Base-by-base conservation (phyloP, 2,329 filamentous ascomycete genomes). In the Xylariaceae sp. region DNA sequence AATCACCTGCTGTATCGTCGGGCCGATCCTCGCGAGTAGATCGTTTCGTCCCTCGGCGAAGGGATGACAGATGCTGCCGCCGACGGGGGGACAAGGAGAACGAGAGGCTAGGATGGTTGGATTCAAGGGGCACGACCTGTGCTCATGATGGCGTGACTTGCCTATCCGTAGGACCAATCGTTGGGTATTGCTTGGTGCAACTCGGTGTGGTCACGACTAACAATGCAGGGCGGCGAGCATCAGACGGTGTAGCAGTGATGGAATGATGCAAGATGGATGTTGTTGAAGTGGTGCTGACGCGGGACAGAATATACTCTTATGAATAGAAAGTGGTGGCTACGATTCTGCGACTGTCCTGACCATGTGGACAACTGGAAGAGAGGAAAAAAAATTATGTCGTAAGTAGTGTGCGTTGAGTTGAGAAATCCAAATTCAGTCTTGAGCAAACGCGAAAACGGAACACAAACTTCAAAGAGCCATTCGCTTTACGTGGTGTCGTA, bases 141-240 rank as follows among this genome's bases (percentile, higher is more conserved):
- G 35, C 51, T 61, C 59, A 59, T 56, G 55, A 39, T 34, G 34
- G 50, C 50, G 49, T 56, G 50, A 39, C 44, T 55, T 58, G 49
- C 23, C n/a, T 51, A 15, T 45, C n/a, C 42, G 11, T 42, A n/a
- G 13, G 13, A n/a, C 42, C 42, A 15, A 45, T 50, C n/a, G n/a
- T 52, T 5, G 15, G 30, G 39, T n/a, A 39, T 50, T 18, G 45
- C 35, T 47, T 15, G 47, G 23, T 51, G 23, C 13, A 35, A 17
- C 23, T 51, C 23, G 48, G 17, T 51, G 30, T 4, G 39, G 42
- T 55, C 45, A 44, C 51, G 18, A 52, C 11, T 15, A 51, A 34
- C 44, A 35, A 17, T 30, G 15, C 13, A n/a, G 13, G 13, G 7
- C 13, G 9, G 47, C 7, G 13, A 30, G 47, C 30, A 30, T 30